phyloP scores from a whole-genome alignment of 495 filamentous ascomycete species.

The Trichoderma erinaceum region DNA sequence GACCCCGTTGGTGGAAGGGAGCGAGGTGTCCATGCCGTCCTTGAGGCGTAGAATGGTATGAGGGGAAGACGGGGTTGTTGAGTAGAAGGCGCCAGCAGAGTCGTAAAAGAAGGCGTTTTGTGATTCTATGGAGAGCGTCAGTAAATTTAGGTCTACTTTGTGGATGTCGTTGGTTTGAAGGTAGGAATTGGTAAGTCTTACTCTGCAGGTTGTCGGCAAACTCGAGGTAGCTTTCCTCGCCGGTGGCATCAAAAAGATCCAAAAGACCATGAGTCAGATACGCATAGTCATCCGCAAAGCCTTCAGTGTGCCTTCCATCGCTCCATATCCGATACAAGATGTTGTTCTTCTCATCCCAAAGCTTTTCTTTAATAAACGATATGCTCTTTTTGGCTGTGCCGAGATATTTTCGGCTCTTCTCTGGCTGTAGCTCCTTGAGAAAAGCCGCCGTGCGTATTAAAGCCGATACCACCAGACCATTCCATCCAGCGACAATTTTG shows the following conservation, averaged over 20 bases:
- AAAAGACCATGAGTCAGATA: conserved; percentile 79
- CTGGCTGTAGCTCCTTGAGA: conserved; percentile 53
- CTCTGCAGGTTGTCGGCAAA: conserved; percentile 82
- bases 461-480: conserved; percentile 83
- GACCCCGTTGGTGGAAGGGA: conserved; percentile 82
- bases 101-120: conserved; percentile 69
- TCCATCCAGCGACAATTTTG: conserved; percentile 83
- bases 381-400: conserved; percentile 63
- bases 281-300: conserved; percentile 94
- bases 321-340: conserved; percentile 70
- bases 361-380: conserved; percentile 67
- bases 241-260: conserved; percentile 82
- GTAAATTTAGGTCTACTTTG: not conserved
- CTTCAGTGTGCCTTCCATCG: conserved; percentile 46
- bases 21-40: conserved; percentile 84
- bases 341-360: conserved; percentile 60
- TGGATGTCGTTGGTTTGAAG: not conserved
- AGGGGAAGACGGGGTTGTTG: conserved; percentile 58
- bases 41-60: conserved; percentile 84
- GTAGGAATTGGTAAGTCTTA: conserved; percentile 32
- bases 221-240: conserved; percentile 69
- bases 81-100: conserved; percentile 70
- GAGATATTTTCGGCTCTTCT: conserved; percentile 49
- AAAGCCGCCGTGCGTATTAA: conserved; percentile 68
- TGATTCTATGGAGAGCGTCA: conserved; percentile 20